Evolutionary conservation across 768 basidiomycete genomes (phyloP), one percentile per base, ranked within the genome.

Genomic region (Pleurotus salmoneostramineus): DNA sequence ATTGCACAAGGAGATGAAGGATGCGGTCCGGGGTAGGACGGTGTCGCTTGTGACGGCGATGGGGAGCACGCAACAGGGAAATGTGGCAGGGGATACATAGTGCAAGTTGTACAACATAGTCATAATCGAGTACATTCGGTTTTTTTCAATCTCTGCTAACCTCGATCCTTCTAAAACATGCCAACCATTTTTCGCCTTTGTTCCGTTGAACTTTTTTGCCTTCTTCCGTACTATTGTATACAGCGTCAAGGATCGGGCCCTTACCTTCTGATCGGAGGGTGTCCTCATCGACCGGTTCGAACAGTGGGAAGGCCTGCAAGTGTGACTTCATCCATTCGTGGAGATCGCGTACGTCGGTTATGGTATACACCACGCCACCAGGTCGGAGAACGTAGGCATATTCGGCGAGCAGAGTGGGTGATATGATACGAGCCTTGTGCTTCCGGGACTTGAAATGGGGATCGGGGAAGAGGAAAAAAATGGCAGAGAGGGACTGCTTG

Each of bases 381-480:
- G 91, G 91, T 31, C 84, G 82, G 44, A 99, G 83, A 21, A 91
- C 89, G 68, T 93, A 97, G 4, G 97, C 96, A 64, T 99, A 99
- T 69, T 99, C 97, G 27, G 97, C 95, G 15, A 98, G 82, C 33
- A 99, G 81, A n/a, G 96, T 95, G 5, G 94, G 91, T 54, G 95
- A 97, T 68, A 98, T 95, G 69, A 98, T 98, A 67, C 97, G 88
- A 1, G 96, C 96, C 76, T 99, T 99, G 79, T 98, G 96, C 72
- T 99, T 99, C 65, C 95, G 87, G 6, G 84, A 81, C 71, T 99
- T 98, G 83, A 99, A 99, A 71, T 98, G 97, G 0, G 97, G 97
- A 72, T 99, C 97, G 43, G 97, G 97, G 74, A 98, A 99, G 58
- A 98, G 83, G 78, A 99, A 98, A 76, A 99, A 99, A 50, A 99